Conservation (phyloP, 23 red algal genomes). For the Agarophyton chilense region DNA sequence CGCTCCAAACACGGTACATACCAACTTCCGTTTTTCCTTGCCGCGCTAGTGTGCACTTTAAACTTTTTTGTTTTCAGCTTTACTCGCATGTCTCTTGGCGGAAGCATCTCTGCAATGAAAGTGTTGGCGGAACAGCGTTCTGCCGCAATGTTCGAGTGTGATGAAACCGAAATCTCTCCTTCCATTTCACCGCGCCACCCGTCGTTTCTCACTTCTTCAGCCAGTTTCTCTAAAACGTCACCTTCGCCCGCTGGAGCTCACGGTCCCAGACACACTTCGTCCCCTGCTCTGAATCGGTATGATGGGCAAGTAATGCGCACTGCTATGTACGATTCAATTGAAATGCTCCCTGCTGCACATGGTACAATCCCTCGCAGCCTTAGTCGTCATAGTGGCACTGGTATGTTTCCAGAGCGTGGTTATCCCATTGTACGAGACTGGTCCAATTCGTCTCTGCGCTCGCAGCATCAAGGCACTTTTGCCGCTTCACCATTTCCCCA, state of each 20-base stretch:
- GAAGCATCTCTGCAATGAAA: slow-evolving; percentile 41
- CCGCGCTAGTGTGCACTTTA: slow-evolving; percentile 56
- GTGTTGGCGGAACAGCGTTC: slow-evolving; percentile 1
- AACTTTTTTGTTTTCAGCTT: slow-evolving; percentile 78
- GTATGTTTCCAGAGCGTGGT: slow-evolving; percentile 43
- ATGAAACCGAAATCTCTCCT: not conserved
- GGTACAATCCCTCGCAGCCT: not conserved
- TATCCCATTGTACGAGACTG: slow-evolving; percentile 66
- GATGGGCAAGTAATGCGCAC: not conserved
- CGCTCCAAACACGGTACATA: slow-evolving; percentile 71
- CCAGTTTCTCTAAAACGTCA: not conserved
- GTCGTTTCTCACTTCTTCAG: not conserved
- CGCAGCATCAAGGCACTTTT: not conserved
- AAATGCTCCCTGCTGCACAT: not conserved
- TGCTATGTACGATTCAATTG: too few relatives aligned
- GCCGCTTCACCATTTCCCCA: not conserved
- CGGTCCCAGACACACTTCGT: not conserved
- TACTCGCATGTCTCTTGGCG: slow-evolving; percentile 52
- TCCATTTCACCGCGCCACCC: not conserved
- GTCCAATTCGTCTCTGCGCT: slow-evolving; percentile 38
- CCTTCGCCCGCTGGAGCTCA: not conserved
- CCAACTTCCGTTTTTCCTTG: slow-evolving; percentile 75
- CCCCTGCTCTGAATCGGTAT: not conserved
- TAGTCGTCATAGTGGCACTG: slow-evolving; percentile 31
- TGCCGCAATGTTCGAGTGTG: not conserved